Evolutionary conservation across 2,329 filamentous ascomycete genomes (phyloP).

Genomic region (Ceratocystis cubensis): DNA sequence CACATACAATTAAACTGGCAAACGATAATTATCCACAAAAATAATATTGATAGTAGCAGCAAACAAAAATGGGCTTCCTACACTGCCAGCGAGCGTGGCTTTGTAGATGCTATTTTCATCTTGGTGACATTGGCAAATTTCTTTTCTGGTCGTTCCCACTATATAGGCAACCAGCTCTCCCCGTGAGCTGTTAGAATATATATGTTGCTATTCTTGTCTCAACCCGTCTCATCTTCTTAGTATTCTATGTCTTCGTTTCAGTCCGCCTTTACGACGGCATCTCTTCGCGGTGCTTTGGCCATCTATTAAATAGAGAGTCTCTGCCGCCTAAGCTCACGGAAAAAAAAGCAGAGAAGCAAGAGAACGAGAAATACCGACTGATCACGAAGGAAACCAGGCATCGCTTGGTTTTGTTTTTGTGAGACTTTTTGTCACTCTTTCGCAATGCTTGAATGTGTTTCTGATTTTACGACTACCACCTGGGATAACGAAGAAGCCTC

Average conservation of each 20-base stretch:
- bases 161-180: not conserved
- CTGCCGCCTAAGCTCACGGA: not conserved
- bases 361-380: not conserved
- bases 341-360: not conserved
- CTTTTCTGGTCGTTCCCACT: not conserved
- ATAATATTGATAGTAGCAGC: not conserved
- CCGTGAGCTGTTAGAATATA: not conserved
- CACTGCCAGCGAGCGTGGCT: not conserved
- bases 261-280: not conserved
- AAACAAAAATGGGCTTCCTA: not conserved
- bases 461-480: not conserved
- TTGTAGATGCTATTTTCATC: too few relatives aligned
- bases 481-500: not conserved
- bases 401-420: not conserved
- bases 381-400: not conserved
- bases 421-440: not conserved
- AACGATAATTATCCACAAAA: not conserved
- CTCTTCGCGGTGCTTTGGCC: not conserved
- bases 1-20: not conserved
- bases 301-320: slow-evolving; percentile 1
- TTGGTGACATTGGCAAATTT: too few relatives aligned
- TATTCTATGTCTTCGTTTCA: not conserved
- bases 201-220: slow-evolving; percentile 1
- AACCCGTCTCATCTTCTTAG: not conserved
- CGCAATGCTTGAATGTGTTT: not conserved